These are phyloP conservation scores for Hevea brasiliensis DNA, from an alignment of 345 rosid species.

Conservation along the genomic window DNA sequence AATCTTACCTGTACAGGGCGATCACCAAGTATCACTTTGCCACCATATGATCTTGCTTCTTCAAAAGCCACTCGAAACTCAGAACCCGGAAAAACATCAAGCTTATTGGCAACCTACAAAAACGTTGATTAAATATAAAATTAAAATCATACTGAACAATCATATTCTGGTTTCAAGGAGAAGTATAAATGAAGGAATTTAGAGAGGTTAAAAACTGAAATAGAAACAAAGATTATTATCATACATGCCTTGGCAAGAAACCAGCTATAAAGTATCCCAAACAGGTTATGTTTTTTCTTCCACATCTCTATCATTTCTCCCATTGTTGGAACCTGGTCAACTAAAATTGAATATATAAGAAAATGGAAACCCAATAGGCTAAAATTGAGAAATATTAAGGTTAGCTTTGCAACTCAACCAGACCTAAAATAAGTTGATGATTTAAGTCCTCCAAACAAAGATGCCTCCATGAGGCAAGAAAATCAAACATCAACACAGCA, in stretches of 20 bases:
- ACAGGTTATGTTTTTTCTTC: constrained; percentile 83
- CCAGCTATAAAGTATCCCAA: constrained; percentile 92
- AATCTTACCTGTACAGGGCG: constrained; percentile 78
- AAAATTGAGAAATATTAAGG: background rate
- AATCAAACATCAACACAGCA: background rate
- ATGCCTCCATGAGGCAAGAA: background rate
- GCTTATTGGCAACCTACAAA: constrained; percentile 70
- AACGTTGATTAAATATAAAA: background rate
- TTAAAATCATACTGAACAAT: background rate
- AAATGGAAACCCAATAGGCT: background rate
- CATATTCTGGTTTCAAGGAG: background rate
- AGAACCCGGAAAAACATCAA: constrained; percentile 86
- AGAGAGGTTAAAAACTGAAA: background rate
- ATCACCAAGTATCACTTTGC: constrained; percentile 87
- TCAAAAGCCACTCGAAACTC: constrained; percentile 93
- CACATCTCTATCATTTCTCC: constrained; percentile 90
- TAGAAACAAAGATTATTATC: background rate
- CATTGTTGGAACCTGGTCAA: constrained; percentile 74
- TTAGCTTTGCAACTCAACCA: background rate
- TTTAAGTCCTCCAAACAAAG: background rate
- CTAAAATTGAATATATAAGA: constrained; percentile 16
- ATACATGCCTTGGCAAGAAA: constrained; percentile 86
- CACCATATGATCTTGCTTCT: constrained; percentile 82
- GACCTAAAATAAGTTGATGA: background rate
- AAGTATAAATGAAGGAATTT: background rate